A percentile compares a stretch with the other conserved stretches of the same genome.
Conservation (phyloP, 768 basidiomycete species). For the Paxillus ammoniavirescens region DNA sequence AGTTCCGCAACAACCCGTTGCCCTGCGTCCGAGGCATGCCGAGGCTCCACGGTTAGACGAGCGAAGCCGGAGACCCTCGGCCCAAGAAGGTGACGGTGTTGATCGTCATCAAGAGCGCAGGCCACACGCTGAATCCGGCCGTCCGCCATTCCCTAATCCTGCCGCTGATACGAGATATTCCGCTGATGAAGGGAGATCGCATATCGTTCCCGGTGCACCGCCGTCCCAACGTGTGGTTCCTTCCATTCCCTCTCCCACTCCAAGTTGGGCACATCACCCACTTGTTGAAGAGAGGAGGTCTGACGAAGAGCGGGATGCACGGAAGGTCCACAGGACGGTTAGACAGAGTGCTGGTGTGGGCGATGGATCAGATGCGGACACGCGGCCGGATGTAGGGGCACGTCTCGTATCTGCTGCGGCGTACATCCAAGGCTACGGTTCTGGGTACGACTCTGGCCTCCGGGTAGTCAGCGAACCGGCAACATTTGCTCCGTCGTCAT, state of each 20-base stretch:
- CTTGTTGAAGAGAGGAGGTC: conserved; percentile 29
- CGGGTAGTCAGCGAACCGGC: conserved; percentile 18
- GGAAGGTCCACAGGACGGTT: conserved; percentile 2
- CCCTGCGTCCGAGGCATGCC: conserved; percentile 21
- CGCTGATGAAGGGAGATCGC: conserved; percentile 20
- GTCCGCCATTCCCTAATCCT: conserved; percentile 1
- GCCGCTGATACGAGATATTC: conserved; percentile 7
- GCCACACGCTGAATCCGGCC: conserved; percentile 10
- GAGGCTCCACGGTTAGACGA: conserved; percentile 23
- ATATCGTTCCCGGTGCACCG: conserved; percentile 32
- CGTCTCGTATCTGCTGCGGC: conserved; percentile 36
- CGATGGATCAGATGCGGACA: background rate
- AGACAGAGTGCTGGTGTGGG: conserved; percentile 7
- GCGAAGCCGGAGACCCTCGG: conserved; percentile 13
- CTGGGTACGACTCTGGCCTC: conserved; percentile 33
- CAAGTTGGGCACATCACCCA: conserved; percentile 30
- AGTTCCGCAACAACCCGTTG: conserved; percentile 14
- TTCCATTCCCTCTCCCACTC: conserved; percentile 19
- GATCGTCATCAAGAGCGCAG: conserved; percentile 13
- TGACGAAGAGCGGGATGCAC: conserved; percentile 27
- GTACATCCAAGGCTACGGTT: conserved; percentile 34
- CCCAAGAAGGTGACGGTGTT: conserved; percentile 14
- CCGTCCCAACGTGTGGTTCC: conserved; percentile 33
- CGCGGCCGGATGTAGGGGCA: conserved; percentile 5
- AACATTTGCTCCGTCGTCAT: conserved; percentile 17